Evolutionary conservation across 345 rosid species (phyloP).

Genomic region (Hypericum androsaemum): DNA sequence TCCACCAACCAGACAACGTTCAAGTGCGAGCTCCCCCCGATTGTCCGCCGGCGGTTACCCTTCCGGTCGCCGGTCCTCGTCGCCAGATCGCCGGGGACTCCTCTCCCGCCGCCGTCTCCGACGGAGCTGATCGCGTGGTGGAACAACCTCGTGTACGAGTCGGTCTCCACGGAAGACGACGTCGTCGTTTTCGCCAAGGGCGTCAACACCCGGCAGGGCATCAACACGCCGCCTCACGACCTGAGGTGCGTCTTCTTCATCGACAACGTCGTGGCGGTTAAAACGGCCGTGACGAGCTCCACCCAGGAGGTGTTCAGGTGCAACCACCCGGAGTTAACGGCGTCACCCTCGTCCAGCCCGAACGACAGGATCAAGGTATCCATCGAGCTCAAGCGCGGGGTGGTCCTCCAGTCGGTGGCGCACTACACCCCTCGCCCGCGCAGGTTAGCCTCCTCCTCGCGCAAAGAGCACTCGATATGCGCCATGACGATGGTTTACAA

Average conservation of each 20-base stretch:
- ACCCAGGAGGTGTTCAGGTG: slow-evolving; percentile 82
- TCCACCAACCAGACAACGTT: slow-evolving; percentile 42
- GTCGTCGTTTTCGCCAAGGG: slow-evolving; percentile 77
- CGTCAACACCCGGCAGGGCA: slow-evolving; percentile 45
- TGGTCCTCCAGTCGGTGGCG: slow-evolving; percentile 52
- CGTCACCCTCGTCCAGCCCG: slow-evolving; percentile 6
- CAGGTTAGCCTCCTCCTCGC: slow-evolving; percentile 4
- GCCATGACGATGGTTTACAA: slow-evolving; percentile 77
- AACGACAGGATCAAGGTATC: slow-evolving; percentile 30
- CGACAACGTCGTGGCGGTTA: slow-evolving; percentile 19
- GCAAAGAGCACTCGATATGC: slow-evolving; percentile 32
- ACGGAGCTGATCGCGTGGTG: slow-evolving; percentile 36
- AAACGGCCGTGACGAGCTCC: slow-evolving; percentile 63
- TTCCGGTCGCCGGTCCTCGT: slow-evolving; percentile 48
- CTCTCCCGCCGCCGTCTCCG: slow-evolving; percentile 6
- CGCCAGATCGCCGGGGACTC: slow-evolving; percentile 14
- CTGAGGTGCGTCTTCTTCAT: slow-evolving; percentile 58
- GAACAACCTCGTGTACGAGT: slow-evolving; percentile 57
- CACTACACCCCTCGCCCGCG: slow-evolving; percentile 34
- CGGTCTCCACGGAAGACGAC: slow-evolving; percentile 56
- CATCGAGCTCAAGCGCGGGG: slow-evolving; percentile 32
- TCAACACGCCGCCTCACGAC: slow-evolving; percentile 34
- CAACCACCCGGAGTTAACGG: slow-evolving; percentile 34
- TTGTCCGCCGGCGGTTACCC: slow-evolving; percentile 37
- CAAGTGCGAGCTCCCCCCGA: slow-evolving; percentile 45